Evolutionary conservation across 2,329 filamentous ascomycete species (phyloP).

Genomic region (Fusarium odoratissimum): DNA sequence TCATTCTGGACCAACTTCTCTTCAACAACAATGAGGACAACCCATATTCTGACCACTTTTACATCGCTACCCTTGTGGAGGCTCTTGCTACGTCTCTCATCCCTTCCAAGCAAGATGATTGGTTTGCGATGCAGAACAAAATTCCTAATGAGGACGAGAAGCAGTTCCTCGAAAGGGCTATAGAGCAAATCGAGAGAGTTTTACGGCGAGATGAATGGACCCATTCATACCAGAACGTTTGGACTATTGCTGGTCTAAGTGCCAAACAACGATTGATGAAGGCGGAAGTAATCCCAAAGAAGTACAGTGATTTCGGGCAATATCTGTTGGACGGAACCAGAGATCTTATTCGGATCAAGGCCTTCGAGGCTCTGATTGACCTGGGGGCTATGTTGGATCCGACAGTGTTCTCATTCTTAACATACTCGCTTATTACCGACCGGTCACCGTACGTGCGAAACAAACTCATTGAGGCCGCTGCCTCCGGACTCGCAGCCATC

Average conservation of each 20-base stretch:
- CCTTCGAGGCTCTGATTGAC: slow-evolving; percentile 72
- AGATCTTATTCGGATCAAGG: slow-evolving; percentile 73
- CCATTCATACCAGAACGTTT: slow-evolving; percentile 74
- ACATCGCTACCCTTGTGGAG: slow-evolving; percentile 82
- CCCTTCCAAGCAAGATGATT: slow-evolving; percentile 58
- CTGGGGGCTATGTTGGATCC: slow-evolving; percentile 70
- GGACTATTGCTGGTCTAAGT: slow-evolving; percentile 71
- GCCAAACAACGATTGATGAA: slow-evolving; percentile 74
- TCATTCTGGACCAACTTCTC: slow-evolving; percentile 88
- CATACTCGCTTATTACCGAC: slow-evolving; percentile 70
- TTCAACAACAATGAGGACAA: slow-evolving; percentile 97
- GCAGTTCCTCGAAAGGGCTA: slow-evolving; percentile 62
- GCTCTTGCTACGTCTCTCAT: slow-evolving; percentile 70
- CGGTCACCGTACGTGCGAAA: slow-evolving; percentile 72
- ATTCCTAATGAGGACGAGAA: slow-evolving; percentile 59
- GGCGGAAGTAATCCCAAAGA: slow-evolving; percentile 67
- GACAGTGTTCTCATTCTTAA: slow-evolving; percentile 65
- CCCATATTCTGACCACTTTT: slow-evolving; percentile 87
- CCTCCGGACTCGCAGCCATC: slow-evolving; percentile 69
- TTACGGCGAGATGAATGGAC: slow-evolving; percentile 77
- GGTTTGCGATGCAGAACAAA: slow-evolving; percentile 58
- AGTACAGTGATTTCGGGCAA: slow-evolving; percentile 68
- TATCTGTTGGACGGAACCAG: slow-evolving; percentile 73
- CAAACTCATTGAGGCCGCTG: slow-evolving; percentile 69
- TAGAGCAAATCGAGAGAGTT: slow-evolving; percentile 74